These are phyloP conservation scores for Zygoascus sp. DNA, from an alignment of 1,139 yeast species.

Conservation along the genomic window DNA sequence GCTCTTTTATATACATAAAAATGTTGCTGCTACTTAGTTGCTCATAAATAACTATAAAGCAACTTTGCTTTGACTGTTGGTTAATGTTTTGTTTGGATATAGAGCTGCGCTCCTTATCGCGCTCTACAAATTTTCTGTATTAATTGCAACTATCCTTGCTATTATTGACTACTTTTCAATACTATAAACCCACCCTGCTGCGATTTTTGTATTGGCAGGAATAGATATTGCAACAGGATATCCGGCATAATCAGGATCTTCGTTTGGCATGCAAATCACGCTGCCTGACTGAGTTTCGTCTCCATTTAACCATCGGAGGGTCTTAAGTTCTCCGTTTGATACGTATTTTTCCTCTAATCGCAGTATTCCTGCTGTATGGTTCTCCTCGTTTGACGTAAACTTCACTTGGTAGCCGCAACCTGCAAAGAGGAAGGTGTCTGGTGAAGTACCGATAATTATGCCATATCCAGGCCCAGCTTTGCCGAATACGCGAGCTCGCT, in stretches of 20 bases:
- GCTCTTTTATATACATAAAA: no score
- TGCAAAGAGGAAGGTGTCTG: constrained; percentile 12
- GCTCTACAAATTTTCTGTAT: no score
- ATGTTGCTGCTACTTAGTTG: no score
- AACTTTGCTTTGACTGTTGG: no score
- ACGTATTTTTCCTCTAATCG: constrained; percentile 12
- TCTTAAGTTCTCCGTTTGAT: constrained; percentile 8
- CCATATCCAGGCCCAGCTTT: constrained; percentile 15
- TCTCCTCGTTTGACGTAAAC: constrained; percentile 3
- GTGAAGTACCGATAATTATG: constrained; percentile 9
- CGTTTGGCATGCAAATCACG: constrained; percentile 16
- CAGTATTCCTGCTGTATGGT: constrained; percentile 11
- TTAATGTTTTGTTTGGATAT: no score
- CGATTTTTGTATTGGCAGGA: constrained; percentile 16
- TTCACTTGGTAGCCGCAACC: constrained; percentile 15
- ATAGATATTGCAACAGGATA: constrained; percentile 17
- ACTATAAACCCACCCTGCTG: constrained; percentile 9
- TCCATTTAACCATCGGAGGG: constrained; percentile 15
- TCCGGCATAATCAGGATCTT: constrained; percentile 16
- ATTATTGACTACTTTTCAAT: background rate
- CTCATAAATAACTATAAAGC: no score
- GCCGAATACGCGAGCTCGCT: constrained; percentile 15
- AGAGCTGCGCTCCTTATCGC: no score
- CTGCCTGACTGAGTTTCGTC: constrained; percentile 17
- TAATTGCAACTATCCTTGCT: no score